Evolutionary conservation across 2,329 filamentous ascomycete species (phyloP).

Genomic region (Ceratocystis huliohia): DNA sequence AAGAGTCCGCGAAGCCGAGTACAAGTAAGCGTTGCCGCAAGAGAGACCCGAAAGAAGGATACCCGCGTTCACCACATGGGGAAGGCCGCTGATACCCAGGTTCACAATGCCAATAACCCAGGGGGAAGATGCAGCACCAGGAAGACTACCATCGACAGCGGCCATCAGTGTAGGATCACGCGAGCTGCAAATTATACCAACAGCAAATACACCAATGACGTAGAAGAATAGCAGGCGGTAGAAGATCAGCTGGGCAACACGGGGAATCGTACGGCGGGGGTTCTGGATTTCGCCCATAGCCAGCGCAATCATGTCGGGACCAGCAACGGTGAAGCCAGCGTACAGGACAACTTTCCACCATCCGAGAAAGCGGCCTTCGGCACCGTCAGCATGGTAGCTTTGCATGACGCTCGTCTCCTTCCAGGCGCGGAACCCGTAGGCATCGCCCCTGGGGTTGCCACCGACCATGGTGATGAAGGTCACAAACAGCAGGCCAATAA

Average conservation of each 20-base stretch:
- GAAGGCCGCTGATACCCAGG: constrained; percentile 46
- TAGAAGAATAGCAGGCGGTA: constrained; percentile 61
- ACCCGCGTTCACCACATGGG: constrained; percentile 45
- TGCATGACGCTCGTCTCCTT: constrained; percentile 28
- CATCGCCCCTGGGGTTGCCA: constrained; percentile 49
- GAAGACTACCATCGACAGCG: constrained; percentile 35
- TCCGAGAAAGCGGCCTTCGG: constrained; percentile 49
- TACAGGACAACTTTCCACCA: constrained; percentile 46
- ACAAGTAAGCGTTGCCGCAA: constrained; percentile 40
- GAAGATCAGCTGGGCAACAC: constrained; percentile 60
- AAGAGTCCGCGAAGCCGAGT: constrained; percentile 38
- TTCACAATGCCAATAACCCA: constrained; percentile 48
- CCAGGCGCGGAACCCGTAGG: constrained; percentile 53
- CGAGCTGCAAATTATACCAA: constrained; percentile 44
- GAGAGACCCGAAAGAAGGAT: constrained; percentile 31
- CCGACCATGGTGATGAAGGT: constrained; percentile 58
- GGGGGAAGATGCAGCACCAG: constrained; percentile 45
- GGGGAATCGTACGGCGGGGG: constrained; percentile 51
- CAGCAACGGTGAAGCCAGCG: constrained; percentile 55
- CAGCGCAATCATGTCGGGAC: constrained; percentile 53
- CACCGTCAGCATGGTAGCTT: constrained; percentile 32
- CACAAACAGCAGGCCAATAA: constrained; percentile 45
- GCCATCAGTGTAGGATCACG: constrained; percentile 36
- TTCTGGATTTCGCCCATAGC: constrained; percentile 48
- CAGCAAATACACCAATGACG: constrained; percentile 49